Base-by-base conservation (phyloP, 140 eudicot species). In the Oenanthe javanica region DNA sequence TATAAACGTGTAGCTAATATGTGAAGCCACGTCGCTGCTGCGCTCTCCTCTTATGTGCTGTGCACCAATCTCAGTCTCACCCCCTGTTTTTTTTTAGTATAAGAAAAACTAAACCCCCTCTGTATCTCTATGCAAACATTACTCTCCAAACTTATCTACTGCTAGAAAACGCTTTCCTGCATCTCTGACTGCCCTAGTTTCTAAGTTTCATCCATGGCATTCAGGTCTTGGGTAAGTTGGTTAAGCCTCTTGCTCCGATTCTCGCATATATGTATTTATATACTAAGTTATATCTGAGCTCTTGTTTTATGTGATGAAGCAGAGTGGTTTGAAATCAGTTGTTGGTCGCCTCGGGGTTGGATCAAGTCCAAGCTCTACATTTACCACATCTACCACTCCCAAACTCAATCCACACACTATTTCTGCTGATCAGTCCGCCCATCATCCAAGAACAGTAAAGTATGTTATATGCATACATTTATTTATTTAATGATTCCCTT, bases 351-450 rank as follows among this genome's bases (percentile, higher is more conserved):
- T 38, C 1, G 25, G 86, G 13, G 67, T 80, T 55, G 89, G 85
- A 45, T 64, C 63, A 76, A 31, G 47, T n/a, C 49, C 78, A 21
- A 72, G 31, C 12, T 14, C 85, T 7, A 59, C 74, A 11, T 89
- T 87, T 79, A 79, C 88, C 2, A 88, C 96, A 21, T 86, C 89
- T 69, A 83, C 91, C 6, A 54, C 90, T 14, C 86, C 93, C 9
- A 87, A 83, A 16, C 46, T 81, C 81, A 91, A 83, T 38, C 82
- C 89, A 4, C 82, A 70, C 18, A 43, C 89, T n/a, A 84, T 85
- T 6, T 50, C 88, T 7, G 83, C 79, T 4, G 85, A 90, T 54
- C 69, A 61, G 36, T 61, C 69, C 36, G 9, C 16, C 45, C n/a
- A 31, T 75, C 66, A 27, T 49, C 77, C 49, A 82, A 85, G 31